A percentile compares a stretch with the other conserved stretches of the same genome.
These are phyloP conservation scores for Lippia alba DNA, from an alignment of 305 asterid genomes.

Conservation along the genomic window DNA sequence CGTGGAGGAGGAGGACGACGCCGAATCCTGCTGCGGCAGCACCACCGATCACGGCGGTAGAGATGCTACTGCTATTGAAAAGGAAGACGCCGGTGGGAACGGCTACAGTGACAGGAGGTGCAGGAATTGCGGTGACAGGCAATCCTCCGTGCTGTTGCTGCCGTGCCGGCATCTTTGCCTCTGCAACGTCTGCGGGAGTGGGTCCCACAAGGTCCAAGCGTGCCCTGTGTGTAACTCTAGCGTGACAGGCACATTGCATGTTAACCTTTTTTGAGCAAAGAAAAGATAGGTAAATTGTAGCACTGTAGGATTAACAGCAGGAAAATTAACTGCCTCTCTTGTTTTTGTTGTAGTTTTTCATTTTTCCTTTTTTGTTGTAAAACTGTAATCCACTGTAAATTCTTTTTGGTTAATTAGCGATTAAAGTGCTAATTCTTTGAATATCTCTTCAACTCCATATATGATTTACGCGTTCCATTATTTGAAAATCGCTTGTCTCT, in stretches of 20 bases:
- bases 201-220: conserved; percentile 54
- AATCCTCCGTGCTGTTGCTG: conserved; percentile 73
- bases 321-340: neutral
- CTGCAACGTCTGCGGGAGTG: conserved; percentile 75
- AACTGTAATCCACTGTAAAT: conserved; percentile 5
- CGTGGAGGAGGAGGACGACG: conserved; percentile 44
- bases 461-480: too few relatives aligned
- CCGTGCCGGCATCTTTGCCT: conserved; percentile 93
- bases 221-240: conserved; percentile 77
- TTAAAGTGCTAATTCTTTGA: neutral
- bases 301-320: neutral
- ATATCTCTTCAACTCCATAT: neutral
- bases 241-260: conserved; percentile 77
- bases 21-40: conserved; percentile 80
- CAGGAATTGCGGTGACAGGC: conserved; percentile 64
- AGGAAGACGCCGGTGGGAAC: conserved; percentile 8
- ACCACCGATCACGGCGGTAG: conserved; percentile 35
- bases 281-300: too few relatives aligned
- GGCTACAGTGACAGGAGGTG: conserved; percentile 47
- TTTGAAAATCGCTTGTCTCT: too few relatives aligned
- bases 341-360: neutral
- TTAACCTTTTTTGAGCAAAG: conserved; percentile 44
- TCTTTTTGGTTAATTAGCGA: neutral
- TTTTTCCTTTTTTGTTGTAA: neutral
- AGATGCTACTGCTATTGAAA: neutral